Conservation (phyloP, 2,329 filamentous ascomycete species). For the Ceratocystis papillata region DNA sequence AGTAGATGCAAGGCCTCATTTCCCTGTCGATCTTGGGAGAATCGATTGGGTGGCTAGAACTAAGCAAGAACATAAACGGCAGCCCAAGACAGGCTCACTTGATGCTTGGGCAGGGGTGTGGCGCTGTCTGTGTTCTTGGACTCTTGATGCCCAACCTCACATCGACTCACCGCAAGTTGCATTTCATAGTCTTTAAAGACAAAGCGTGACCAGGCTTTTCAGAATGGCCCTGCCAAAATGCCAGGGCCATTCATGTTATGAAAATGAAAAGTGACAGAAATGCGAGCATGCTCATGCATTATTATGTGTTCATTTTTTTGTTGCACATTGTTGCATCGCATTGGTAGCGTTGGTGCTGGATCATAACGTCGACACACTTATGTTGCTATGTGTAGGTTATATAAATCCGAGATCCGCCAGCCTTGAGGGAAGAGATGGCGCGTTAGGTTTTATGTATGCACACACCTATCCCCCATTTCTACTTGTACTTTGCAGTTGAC, state of each 20-base stretch:
- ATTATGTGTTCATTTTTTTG: background rate
- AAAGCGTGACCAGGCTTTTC: background rate
- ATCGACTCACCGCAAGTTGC: slow-evolving; percentile 14
- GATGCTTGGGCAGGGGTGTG: slow-evolving; percentile 8
- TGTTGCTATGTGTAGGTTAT: too few species aligned
- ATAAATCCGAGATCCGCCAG: too few species aligned
- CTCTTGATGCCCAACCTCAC: slow-evolving; percentile 15
- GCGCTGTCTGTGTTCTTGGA: background rate
- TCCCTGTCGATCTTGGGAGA: slow-evolving; percentile 2
- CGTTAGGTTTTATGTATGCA: too few species aligned
- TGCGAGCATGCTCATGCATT: background rate
- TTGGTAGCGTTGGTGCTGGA: background rate
- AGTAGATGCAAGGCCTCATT: slow-evolving; percentile 11
- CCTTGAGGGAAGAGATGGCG: too few species aligned
- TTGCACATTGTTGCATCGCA: background rate
- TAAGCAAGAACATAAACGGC: background rate
- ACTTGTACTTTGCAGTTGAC: too few species aligned
- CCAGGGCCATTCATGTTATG: background rate
- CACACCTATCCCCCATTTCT: too few species aligned
- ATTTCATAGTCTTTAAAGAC: background rate
- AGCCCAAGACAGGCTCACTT: background rate
- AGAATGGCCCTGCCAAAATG: background rate
- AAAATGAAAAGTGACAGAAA: background rate
- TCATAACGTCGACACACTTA: too few species aligned
- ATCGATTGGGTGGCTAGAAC: slow-evolving; percentile 3